phyloP scores from a whole-genome alignment of 2,329 filamentous ascomycete genomes.

The Penicillium hordei region DNA sequence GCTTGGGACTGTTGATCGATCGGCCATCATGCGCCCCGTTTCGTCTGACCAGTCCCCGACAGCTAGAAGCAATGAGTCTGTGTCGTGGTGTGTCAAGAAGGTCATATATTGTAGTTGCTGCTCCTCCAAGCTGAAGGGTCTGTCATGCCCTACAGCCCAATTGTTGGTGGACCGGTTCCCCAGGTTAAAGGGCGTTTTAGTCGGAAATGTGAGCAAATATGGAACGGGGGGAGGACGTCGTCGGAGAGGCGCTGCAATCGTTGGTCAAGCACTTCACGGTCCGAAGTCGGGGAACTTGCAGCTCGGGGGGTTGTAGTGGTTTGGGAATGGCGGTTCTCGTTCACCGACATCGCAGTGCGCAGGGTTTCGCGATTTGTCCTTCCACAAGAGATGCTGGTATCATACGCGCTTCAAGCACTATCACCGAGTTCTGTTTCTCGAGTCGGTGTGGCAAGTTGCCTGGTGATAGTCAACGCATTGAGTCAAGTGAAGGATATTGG shows the following conservation, averaged over 20 bases:
- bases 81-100: conserved; percentile 59
- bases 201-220: conserved; percentile 49
- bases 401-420: conserved; percentile 6
- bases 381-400: conserved; percentile 14
- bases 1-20: conserved; percentile 39
- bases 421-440: neutral
- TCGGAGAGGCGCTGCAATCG: conserved; percentile 44
- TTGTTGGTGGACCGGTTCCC: conserved; percentile 45
- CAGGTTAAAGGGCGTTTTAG: conserved; percentile 47
- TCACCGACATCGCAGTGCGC: conserved; percentile 44
- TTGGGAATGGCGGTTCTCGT: conserved; percentile 32
- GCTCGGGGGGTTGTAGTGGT: conserved; percentile 28
- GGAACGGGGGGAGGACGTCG: conserved; percentile 46
- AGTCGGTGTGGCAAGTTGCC: neutral
- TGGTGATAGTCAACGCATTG: conserved; percentile 21
- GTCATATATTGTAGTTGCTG: conserved; percentile 63
- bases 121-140: conserved; percentile 56
- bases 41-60: conserved; percentile 57
- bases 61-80: conserved; percentile 52
- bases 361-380: conserved; percentile 15
- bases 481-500: conserved; percentile 13
- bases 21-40: conserved; percentile 47
- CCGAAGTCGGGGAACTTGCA: conserved; percentile 22
- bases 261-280: conserved; percentile 34
- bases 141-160: conserved; percentile 50